A percentile compares a stretch with the other conserved stretches of the same genome.
Conservation (phyloP, 2,329 filamentous ascomycete species). For the Paecilomyces variotii region DNA sequence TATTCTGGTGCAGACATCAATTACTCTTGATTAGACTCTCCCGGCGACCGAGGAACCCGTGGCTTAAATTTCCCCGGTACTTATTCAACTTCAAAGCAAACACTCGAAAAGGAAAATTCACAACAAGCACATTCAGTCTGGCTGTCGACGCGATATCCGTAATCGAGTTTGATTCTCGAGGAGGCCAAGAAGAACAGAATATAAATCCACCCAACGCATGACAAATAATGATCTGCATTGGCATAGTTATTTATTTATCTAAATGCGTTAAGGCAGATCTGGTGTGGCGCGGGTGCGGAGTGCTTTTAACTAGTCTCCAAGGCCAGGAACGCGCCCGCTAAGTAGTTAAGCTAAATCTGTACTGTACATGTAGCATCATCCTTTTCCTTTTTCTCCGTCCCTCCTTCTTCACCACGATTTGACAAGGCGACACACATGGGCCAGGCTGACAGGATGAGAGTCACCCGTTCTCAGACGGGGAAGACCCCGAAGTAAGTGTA, state of each 20-base stretch:
- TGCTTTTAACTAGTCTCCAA: not conserved
- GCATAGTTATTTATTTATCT: not conserved
- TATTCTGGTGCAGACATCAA: no score
- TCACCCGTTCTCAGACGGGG: constrained; percentile 45
- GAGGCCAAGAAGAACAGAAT: not conserved
- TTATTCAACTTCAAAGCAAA: not conserved
- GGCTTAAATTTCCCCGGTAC: no score
- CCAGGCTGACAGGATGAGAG: constrained; percentile 25
- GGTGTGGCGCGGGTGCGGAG: not conserved
- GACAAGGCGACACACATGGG: not conserved
- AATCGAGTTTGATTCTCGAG: not conserved
- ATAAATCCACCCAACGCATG: not conserved
- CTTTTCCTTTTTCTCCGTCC: not conserved
- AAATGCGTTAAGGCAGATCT: not conserved
- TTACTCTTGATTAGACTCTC: no score
- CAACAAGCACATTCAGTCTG: not conserved
- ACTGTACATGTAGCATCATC: not conserved
- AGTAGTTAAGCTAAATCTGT: not conserved
- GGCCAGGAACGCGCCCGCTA: not conserved
- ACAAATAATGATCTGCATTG: not conserved
- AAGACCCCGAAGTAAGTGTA: constrained; percentile 43
- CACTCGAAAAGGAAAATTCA: not conserved
- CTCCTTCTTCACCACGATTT: not conserved
- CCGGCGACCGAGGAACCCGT: not conserved
- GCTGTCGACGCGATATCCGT: not conserved